A percentile compares a stretch with the other conserved stretches of the same genome.
Conservation (phyloP, 768 basidiomycete species). For the Suillus tomentosus region DNA sequence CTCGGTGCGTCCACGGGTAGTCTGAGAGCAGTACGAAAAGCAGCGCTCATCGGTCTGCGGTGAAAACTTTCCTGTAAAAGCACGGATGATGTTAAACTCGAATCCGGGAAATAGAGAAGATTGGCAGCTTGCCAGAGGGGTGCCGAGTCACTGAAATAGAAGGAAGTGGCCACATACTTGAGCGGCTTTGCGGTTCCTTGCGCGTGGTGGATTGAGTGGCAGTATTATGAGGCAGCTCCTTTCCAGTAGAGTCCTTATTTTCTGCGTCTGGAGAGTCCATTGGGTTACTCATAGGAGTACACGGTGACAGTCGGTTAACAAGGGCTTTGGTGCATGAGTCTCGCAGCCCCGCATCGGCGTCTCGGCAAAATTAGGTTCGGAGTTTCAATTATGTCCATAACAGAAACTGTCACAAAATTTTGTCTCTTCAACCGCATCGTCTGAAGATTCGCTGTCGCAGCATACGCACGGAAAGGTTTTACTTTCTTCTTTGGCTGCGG, state of each 20-base stretch:
- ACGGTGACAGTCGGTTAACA: constrained; percentile 8
- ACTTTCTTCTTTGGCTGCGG: constrained; percentile 68
- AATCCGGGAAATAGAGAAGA: not conserved
- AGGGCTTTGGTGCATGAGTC: not conserved
- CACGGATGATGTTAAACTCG: constrained; percentile 4
- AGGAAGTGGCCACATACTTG: constrained; percentile 17
- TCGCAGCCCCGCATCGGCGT: not conserved
- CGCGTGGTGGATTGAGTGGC: constrained; percentile 6
- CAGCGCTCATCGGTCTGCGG: constrained; percentile 66
- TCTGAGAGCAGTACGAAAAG: constrained; percentile 62
- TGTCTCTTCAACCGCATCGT: constrained; percentile 46
- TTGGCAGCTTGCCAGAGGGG: constrained; percentile 22
- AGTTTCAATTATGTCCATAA: constrained; percentile 5
- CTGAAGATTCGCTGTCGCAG: constrained; percentile 87
- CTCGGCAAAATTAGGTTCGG: constrained; percentile 15
- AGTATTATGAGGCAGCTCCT: not conserved
- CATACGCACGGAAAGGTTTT: constrained; percentile 62
- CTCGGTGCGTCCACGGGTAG: constrained; percentile 52
- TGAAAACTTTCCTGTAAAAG: constrained; percentile 51
- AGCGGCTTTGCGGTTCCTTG: constrained; percentile 8
- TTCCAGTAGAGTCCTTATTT: constrained; percentile 4
- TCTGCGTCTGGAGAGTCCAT: constrained; percentile 4
- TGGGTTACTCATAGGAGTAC: constrained; percentile 4
- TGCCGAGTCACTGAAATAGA: constrained; percentile 29
- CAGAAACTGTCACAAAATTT: constrained; percentile 22